Base-by-base conservation (phyloP, 768 basidiomycete species). In the Russula olivacea region DNA sequence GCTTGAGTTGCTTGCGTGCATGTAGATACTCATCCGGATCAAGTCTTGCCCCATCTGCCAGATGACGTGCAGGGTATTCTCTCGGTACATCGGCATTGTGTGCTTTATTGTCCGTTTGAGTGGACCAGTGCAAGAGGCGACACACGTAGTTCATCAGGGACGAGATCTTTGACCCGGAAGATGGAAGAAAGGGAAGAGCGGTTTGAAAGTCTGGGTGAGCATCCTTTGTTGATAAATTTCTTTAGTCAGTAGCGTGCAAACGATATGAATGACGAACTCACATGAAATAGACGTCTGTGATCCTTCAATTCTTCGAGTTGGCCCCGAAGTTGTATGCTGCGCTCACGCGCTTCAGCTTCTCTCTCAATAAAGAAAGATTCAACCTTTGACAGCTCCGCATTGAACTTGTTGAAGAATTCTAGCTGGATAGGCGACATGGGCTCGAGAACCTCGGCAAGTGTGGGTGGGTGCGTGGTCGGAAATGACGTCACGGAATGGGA, bases 1-100 rank as follows among this genome's bases (percentile, higher is more conserved):
- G 86, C 73, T 90, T 90, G 50, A 99, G 78, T 70, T 84, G 85
- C 72, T 85, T 86, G 75, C 89, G 92, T n/a, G 95, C 94, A 45
- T 83, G 77, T 45, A 84, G 77, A 74, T 97, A 99, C 59, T 88
- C 83, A 50, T 88, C 89, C 0, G 91, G 92, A 68, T 88, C 83
- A 36, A 71, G 68, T 49, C 49, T 68, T 51, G 59, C 40, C 21
- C 25, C 55, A 21, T 47, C 52, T n/a, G 51, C 34, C 32, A 25
- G 47, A 40, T 49, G 56, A 41, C 41, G 19, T 32, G 32, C 30
- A 4, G 50, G 65, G 23, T 63, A 60, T 25, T 41, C 58, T 14
- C 51, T 59, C 40, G 52, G 52, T 6, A 55, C 34, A 17, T 49
- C 34, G 25, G 61, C 49, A 45, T 30, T 59, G 17, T 53, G 49